Evolutionary conservation across 2,329 filamentous ascomycete species (phyloP).

Genomic region (Aspergillus fructus): DNA sequence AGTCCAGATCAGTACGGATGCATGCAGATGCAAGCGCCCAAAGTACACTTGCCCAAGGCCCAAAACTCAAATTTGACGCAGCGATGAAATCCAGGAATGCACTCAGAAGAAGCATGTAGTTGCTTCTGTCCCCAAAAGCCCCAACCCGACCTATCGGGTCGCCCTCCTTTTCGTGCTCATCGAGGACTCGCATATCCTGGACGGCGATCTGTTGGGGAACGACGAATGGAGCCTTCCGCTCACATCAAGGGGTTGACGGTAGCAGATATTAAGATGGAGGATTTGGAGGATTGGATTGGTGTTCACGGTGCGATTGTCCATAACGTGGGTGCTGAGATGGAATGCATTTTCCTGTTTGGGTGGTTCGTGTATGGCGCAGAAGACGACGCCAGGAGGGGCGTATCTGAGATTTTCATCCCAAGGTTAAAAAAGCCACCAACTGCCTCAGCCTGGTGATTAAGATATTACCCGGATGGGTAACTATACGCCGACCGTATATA

Average conservation of each 20-base stretch:
- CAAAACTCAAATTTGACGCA: conserved; percentile 4
- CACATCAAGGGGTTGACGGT: not conserved
- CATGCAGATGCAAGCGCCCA: not conserved
- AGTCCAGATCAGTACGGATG: not conserved
- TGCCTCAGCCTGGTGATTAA: no score
- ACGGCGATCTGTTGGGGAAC: not conserved
- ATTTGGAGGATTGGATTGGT: not conserved
- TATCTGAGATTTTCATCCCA: no score
- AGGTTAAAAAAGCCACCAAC: no score
- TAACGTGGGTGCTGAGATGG: no score
- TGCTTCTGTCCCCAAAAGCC: not conserved
- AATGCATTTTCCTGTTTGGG: no score
- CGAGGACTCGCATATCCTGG: not conserved
- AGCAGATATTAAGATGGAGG: not conserved
- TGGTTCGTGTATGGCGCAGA: no score
- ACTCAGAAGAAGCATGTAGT: not conserved
- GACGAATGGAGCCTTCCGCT: not conserved
- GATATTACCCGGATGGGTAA: no score
- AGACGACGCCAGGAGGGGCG: no score
- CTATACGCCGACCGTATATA: not conserved
- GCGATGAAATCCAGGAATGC: conserved; percentile 15
- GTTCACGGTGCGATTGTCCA: not conserved
- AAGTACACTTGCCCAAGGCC: conserved; percentile 9
- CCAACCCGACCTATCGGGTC: conserved; percentile 7
- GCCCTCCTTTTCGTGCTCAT: not conserved